Base-by-base conservation (phyloP, 768 basidiomycete genomes). In the Phylloporus sp. region DNA sequence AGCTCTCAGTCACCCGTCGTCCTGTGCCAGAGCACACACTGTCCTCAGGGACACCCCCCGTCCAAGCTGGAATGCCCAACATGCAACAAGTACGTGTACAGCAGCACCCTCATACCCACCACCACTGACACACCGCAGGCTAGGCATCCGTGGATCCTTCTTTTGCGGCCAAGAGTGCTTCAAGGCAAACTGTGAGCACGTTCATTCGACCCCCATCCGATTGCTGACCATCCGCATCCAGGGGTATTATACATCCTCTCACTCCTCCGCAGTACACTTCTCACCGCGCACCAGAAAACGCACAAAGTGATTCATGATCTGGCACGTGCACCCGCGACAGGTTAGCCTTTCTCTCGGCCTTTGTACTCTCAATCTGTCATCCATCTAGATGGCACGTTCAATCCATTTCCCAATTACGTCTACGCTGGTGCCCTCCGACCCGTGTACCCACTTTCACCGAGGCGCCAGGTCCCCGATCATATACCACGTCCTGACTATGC, bases 111-210 rank as follows among this genome's bases (percentile, higher is more conserved):
- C 3, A 7, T 5, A 1, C 4, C 34, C 18, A 9, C 39, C 57
- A 45, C 56, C 49, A 60, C 56, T 48, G 45, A 62, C 50, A 13
- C 42, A 23, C 53, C 54, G 32, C 58, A 92, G 90, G 66, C 76
- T 92, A 29, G 88, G 87, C 46, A 86, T 93, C 56, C 78, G 77
- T 43, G 88, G 90, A 27, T 92, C 90, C 28, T 89, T 87, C 67
- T 98, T 95, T 72, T 97, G 95, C 58, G 84, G 85, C 23, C 95
- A 98, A 70, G 91, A 90, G 45, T 98, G 95, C 72, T 97, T 97
- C 81, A 97, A 97, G 71, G 80, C 85, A 42, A 86, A 81, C 69
- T 98, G 95, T 95, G 69, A 76, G 93, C 77, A 34, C 45, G 6
- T 26, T 10, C 1, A 22, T 11, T 6, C 20, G 32, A 4, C 7